Base-by-base conservation (phyloP, 352 stramenopile genomes). In the Phytophthora boehmeriae region DNA sequence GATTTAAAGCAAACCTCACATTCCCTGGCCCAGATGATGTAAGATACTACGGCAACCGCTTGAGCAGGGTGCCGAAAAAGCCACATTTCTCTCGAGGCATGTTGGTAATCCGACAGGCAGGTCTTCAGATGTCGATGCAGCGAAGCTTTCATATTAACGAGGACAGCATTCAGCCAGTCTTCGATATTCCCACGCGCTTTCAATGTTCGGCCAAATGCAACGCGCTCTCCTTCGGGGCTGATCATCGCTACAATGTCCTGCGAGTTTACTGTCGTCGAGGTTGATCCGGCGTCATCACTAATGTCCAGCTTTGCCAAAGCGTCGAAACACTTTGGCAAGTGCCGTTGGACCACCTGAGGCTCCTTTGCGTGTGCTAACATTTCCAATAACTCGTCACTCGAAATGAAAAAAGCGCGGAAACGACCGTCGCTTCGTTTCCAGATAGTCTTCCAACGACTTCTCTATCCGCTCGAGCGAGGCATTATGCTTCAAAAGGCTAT, bases 381-480 rank as follows among this genome's bases (percentile, higher is more conserved):
- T 51, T 95, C 86, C 4, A 96, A 58, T 28, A 96, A 57, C 32
- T 96, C 89, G 45, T 95, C 88, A 58, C 95, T 95, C 28, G 84
- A 90, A 46, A 96, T 87, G 55, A 96, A 96, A 96, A 43, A 96
- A 96, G 1, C 89, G 76, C 1, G 89, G 86, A 56, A 96, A 96
- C 27, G 82, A 78, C 11, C 73, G 66, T n/a, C 89, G 86, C 43
- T 96, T 96, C 6, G 81, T 90, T 61, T 93, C 84, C 4, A 95
- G 27, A 23, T 95, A 95, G 49, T 93, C 86, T 61, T 92, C 84
- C 1, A 94, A 65, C 5, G 83, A 92, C 52, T 94, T 94, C 47
- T 92, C 80, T 27, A 93, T 87, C 19, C 66, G 73, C 22, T 94
- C 86, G 1, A 94, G 67, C 3, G 82, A 86, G 17, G 53, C 41